Base-by-base conservation (phyloP, 257 asterid species). In the Solanum tacnaense region DNA sequence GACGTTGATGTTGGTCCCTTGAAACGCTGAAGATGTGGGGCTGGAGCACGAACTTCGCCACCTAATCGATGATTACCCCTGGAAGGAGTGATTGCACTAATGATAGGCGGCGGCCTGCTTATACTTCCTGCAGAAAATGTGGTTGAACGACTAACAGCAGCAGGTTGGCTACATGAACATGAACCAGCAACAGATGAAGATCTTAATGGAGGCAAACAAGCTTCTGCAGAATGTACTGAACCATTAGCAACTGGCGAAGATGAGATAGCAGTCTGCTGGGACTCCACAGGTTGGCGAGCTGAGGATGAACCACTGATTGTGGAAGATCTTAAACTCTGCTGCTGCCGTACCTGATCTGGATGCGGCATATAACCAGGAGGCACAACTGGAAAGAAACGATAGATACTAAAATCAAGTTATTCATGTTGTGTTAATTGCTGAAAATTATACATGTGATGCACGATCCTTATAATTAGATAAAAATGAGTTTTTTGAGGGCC, bases 1-100 rank as follows among this genome's bases (percentile, higher is more conserved):
- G 84, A 20, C 1, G 82, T 38, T 27, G 86, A 70, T 58, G 58
- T 41, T 27, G 88, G 65, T 34, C 68, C 65, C 46, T 74, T 52
- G 79, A 84, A 84, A 39, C 79, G 84, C 81, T 84, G 90, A 84
- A 84, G 88, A 82, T 88, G 90, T 9, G 88, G 90, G 44, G 88
- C 90, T 15, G 74, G 90, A 62, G 88, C 65, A 56, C 87, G 90
- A 65, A 84, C 25, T 9, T 73, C 88, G 15, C 85, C 71, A 38
- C 86, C 41, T 29, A 84, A 21, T 73, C 85, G 83, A 34, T 25
- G 86, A 58, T 84, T 84, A 39, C 84, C 88, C 20, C 70, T 49
- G 58, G 88, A 88, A 88, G 88, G 90, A 20, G 70, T 88, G 35
- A 84, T 75, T 49, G 85, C 41, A 32, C 85, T 52, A 44, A 88